Evolutionary conservation across 2,329 filamentous ascomycete species (phyloP), one percentile per base, ranked within the genome.

Genomic region (Phaeoacremonium minimum): DNA sequence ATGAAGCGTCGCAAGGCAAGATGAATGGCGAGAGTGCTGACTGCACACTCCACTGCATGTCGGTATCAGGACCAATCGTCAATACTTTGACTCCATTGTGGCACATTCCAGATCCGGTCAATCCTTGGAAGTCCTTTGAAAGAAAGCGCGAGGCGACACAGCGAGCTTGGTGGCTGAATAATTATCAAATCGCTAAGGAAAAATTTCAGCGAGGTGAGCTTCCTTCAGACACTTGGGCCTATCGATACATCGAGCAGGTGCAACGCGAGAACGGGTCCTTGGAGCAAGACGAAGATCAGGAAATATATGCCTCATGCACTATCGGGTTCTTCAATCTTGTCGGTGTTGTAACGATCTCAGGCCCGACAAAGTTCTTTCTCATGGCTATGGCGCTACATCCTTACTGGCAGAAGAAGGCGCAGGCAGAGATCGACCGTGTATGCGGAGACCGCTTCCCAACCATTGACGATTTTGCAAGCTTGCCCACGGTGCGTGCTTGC

Each of bases 381-480:
- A 71, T 72, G 69, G 63, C 65, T 36, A 71, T 75, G 70, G 61
- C 61, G 16, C 54, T 73, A 43, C 64, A 75, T 44, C 73, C 73
- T 0, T 63, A 69, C 44, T 75, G 73, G 64, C 66, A 75, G 48
- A 56, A 50, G 37, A 69, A 67, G 46, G 66, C 71, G 5, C 74
- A 80, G 49, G 71, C 69, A 31, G 75, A 81, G 51, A 65, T 80
- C 12, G 76, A 80, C 44, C 55, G 63, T 7, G 70, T 77, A 2
- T 75, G 71, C 37, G 73, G 73, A 13, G 64, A 73, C 40, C 63
- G 69, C 15, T 63, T 77, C 57, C 75, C 75, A 0, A 68, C 56
- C 12, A 63, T 71, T 20, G 56, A 59, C 7, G 72, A 80, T 46
- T 69, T 67, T 45, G 55, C 67, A 3, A 53, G 66, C 13, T 55